Base-by-base conservation (phyloP, 148 eudicot species). In the Tetragonia tetragonoides region DNA sequence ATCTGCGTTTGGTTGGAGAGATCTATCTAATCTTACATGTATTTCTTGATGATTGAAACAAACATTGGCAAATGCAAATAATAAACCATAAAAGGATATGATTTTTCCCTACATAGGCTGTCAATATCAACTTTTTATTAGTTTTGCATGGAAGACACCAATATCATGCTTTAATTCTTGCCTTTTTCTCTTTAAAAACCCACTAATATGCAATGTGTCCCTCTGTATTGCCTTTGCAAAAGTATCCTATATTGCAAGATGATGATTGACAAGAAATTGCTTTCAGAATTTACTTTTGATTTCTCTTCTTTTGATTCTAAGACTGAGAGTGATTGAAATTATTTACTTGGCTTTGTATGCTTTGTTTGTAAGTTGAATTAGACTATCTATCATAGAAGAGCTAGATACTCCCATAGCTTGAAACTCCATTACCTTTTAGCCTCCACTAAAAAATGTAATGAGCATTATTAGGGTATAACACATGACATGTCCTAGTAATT, bases 211-310 rank as follows among this genome's bases (percentile, higher is more conserved):
- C 73, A 70, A 60, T 14, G 21, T 64, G 72, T 61, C 75, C 79
- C 79, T 44, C 68, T 53, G 11, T 66, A 21, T n/a, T 40, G 14
- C 34, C 67, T 74, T 68, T 67, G 79, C 16, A 21, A 47, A 75
- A 74, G 57, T 69, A 67, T 28, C 10, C 15, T 42, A 21, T 40
- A 17, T 2, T 66, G 15, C 67, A 60, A 49, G 16, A 28, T 56
- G 40, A 81, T 81, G 77, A 81, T 81, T 81, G 84, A 66, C 73
- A 77, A 81, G 57, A 67, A 47, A 2, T 70, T 81, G 76, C 83
- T 81, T 81, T 81, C 62, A 23, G 76, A 69, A 61, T 69, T 69
- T 38, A 5, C 75, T 81, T 80, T 67, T 61, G 51, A 59, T 65
- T 81, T 75, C 76, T 76, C 83, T 81, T 62, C 79, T 80, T 80